Base-by-base conservation (phyloP, 257 asterid genomes). In the Nicotiana benthamiana region DNA sequence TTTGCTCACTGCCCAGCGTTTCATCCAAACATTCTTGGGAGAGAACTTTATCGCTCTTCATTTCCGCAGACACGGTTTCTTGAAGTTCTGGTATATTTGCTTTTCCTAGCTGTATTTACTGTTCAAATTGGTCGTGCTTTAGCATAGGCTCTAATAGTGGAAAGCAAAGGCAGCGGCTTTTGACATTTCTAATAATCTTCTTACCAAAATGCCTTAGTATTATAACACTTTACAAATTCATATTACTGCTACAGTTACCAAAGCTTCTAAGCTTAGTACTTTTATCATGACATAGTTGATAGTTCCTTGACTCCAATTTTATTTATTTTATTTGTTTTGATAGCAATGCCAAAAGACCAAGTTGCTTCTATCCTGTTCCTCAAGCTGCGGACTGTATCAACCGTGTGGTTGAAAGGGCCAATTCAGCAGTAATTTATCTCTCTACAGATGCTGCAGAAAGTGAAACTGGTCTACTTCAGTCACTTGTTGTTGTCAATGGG, bases 381-480 rank as follows among this genome's bases (percentile, higher is more conserved):
- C 97, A 96, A 90, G 97, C 97, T 60, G 97, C 97, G 64, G 93
- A 90, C 78, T 96, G 99, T 92, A 90, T 96, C 91, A 96, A 89
- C 81, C 89, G 93, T 78, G 88, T 92, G 83, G 89, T 89, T 68
- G 97, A 86, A 83, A 92, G 86, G 88, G 92, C 95, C 52, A 88
- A 87, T 81, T 54, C 92, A 48, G 94, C 98, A 36, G 97, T 94
- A 20, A 88, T 96, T 79, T 96, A 92, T 89, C 98, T 96, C 46
- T 94, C 97, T 24, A 92, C 98, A 0, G 99, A 96, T 86, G 99
- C 98, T 80, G 98, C 97, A 72, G 92, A 85, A 75, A 96, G 99
- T 90, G 98, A 94, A 90, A 93, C 98, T 74, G 87, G 89, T 51
- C 87, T 96, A 72, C 88, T 96, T 81, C 98, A 94, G 87, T 94